Evolutionary conservation across 345 rosid genomes (phyloP).

Genomic region (Acer yangbiense): DNA sequence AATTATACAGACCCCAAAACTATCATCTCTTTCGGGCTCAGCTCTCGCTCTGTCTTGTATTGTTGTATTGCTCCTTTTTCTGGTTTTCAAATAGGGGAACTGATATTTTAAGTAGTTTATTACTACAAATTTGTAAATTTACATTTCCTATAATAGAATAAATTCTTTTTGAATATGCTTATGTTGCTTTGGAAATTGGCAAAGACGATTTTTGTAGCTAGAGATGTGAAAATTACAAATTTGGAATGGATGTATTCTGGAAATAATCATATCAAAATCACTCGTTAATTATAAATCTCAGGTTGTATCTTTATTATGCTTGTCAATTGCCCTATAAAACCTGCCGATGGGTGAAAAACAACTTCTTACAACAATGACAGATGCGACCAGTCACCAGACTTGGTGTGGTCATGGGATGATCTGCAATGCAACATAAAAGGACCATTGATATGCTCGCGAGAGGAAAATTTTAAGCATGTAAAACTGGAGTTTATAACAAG

Average conservation of each 20-base stretch:
- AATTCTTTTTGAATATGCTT: background rate
- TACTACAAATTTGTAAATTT: slow-evolving; percentile 20
- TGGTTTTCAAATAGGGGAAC: background rate
- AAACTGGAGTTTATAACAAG: background rate
- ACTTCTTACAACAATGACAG: no score
- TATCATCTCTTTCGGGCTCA: background rate
- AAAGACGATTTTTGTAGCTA: background rate
- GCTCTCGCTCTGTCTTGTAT: background rate
- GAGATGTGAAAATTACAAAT: no score
- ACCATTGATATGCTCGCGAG: no score
- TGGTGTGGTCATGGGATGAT: no score
- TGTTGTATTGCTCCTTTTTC: background rate
- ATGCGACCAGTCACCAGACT: no score
- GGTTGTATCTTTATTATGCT: no score
- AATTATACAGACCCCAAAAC: background rate
- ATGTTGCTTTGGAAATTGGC: background rate
- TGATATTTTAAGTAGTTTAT: background rate
- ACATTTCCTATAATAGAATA: background rate
- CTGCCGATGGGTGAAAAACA: no score
- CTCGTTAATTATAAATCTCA: no score
- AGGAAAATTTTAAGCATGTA: background rate
- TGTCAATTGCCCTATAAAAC: no score
- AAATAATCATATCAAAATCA: no score
- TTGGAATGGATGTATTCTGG: no score
- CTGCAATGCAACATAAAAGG: no score